Evolutionary conservation across 2,329 filamentous ascomycete species (phyloP), one percentile per base, ranked within the genome.

Genomic region (Blastomyces silverae): DNA sequence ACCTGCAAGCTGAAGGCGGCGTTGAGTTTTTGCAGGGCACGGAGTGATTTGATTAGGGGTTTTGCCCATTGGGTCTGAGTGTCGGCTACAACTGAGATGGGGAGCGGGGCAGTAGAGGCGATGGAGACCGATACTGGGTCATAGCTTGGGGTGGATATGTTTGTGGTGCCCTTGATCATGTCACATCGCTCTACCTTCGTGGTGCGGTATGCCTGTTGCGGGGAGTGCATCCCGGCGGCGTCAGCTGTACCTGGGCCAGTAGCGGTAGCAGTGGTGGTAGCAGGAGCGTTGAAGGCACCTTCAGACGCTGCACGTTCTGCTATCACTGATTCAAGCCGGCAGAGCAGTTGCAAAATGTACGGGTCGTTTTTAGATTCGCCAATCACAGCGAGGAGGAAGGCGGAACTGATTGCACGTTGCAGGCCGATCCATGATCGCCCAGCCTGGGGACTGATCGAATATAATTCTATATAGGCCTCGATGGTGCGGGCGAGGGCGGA

Each of bases 391-490:
- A 81, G 73, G 2, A 81, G 71, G 68, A 81, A 81, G 20, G 79
- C 78, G 6, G 77, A 79, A 61, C 79, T 80, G 64, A 81, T 79
- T 42, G 79, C 77, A 31, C 79, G 77, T 66, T 81, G 79, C 28
- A 81, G 67, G 25, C 76, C 75, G 59, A 80, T 79, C 79, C 79
- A 81, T 5, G 79, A 79, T 13, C 79, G 76, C 20, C 78, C 74
- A 0, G 76, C 79, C 58, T 79, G 77, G 2, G 75, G 74, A 65
- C 75, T 79, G 59, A 78, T 72, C 8, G 73, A 71, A 64, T 80
- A 75, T 64, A 87, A 75, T 62, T 86, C 85, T 2, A 87, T 80
- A 71, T 86, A 87, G 0, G 84, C 83, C 69, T 86, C 83, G 13
- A 87, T 83, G 0, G 84, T 84, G 6, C 70, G 79, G 68, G 83